Base-by-base conservation (phyloP, 768 basidiomycete species). In the Amylocystis lapponica region DNA sequence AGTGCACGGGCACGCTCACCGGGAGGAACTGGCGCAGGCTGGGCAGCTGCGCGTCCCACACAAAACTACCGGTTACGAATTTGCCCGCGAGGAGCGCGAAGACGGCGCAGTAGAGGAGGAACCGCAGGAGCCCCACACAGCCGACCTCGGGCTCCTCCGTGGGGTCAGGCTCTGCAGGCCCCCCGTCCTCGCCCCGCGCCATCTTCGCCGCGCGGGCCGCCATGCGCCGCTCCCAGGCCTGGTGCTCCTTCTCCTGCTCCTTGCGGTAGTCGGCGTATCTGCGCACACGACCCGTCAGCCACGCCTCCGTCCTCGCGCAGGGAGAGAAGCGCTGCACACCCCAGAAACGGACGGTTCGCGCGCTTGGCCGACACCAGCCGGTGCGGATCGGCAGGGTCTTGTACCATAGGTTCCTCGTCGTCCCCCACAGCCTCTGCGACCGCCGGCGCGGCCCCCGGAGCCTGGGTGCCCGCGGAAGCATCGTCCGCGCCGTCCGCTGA, bases 271-370 rank as follows among this genome's bases (percentile, higher is more conserved):
- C 72, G 57, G 74, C 77, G 65, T 87, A 75, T 14, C 84, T 87
- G 55, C 43, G 48, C 45, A 14, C 37, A 45, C 32, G 40, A 43
- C 35, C 22, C 30, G 9, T 19, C 9, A n/a, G 32, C 20, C 10
- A 39, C 25, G 37, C 41, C 42, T 38, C n/a, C 14, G 11, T 17
- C 12, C 12, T 8, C 8, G 16, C 39, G 10, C 3, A 6, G 16
- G 27, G 27, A 38, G 26, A 39, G 19, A 46, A 26, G 48, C 29
- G 34, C 14, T n/a, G 61, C 56, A 74, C 81, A 91, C 80, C 79
- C 79, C 22, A 94, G 75, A 65, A 89, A 92, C 8, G 93, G 88
- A 46, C 73, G 71, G 66, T 95, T 96, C 23, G 91, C 88, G 32
- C 78, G 65, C 68, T 94, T 95, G 50, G 76, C 78, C 21, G 83